Base-by-base conservation (phyloP, 495 filamentous ascomycete genomes). In the Penicillium crystallinum region DNA sequence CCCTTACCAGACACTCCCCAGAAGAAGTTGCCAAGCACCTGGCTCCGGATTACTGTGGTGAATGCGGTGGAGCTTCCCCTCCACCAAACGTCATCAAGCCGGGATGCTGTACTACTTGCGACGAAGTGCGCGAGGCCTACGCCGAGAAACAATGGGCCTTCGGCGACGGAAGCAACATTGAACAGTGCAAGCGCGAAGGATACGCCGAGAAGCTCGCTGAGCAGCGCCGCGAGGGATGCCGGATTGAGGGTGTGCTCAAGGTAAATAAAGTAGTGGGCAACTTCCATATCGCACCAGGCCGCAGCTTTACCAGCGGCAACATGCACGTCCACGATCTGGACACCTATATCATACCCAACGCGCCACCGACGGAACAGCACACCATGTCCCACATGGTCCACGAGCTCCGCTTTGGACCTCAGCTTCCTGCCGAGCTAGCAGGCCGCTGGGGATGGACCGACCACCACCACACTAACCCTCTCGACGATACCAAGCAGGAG, bases 231-330 rank as follows among this genome's bases (percentile, higher is more conserved):
- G 95, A 99, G 65, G 93, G 93, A 23, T 99, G 93, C 69, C 90
- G 95, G 23, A 87, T 99, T 53, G 91, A 97, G 60, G 93, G 93
- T 52, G 86, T 83, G 11, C 79, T 99, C 53, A 86, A 88, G 25
- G 93, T 99, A 38, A 99, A 97, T 76, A 99, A 98, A 67, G 93
- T 99, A 2, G 78, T 97, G 47, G 93, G 93, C 37, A 99, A 99
- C 73, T 99, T 99, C 81, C 93, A 99, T 72, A 88, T 99, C 60
- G 95, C 93, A 2, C 95, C 93, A 1, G 93, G 93, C 62, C 85
- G 90, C 69, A 90, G 84, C 64, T 97, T 96, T 79, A 90, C 84
- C 59, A 93, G 87, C 63, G 88, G 88, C 46, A 93, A 96, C 71
- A 85, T 97, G 84, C 93, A 99, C 70, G 89, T 96, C 27, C 93